Conservation (phyloP, 495 filamentous ascomycete genomes). For the Bombardia bombarda region DNA sequence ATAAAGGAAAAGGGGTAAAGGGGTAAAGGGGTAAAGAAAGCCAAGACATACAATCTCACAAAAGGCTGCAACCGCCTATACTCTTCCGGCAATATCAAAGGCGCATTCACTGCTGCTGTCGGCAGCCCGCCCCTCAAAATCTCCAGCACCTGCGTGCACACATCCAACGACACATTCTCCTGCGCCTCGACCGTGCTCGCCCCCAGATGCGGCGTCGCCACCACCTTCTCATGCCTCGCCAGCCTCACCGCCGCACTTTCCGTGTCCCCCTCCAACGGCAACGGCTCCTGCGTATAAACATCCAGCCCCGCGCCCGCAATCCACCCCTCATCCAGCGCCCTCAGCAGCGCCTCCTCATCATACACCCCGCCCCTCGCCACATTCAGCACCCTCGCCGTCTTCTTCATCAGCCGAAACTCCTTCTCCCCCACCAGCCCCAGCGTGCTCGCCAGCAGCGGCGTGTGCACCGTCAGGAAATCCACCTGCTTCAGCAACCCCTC, state of each 20-base stretch:
- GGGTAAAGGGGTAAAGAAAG: not conserved
- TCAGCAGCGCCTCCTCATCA: constrained; percentile 60
- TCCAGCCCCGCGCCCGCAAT: constrained; percentile 68
- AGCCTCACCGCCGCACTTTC: constrained; percentile 47
- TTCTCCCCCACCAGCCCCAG: constrained; percentile 53
- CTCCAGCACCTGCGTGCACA: constrained; percentile 62
- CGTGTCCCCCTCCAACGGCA: constrained; percentile 31
- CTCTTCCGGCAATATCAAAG: constrained; percentile 65
- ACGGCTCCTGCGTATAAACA: constrained; percentile 65
- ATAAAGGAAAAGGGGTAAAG: not conserved
- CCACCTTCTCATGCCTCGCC: constrained; percentile 53
- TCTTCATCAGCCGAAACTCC: constrained; percentile 62
- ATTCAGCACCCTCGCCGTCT: constrained; percentile 56
- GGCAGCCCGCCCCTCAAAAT: constrained; percentile 59
- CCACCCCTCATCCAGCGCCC: constrained; percentile 55
- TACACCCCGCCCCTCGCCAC: constrained; percentile 69
- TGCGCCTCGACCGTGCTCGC: constrained; percentile 70
- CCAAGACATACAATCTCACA: constrained; percentile 38
- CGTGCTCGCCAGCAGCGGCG: constrained; percentile 63
- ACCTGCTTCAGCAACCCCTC: constrained; percentile 48
- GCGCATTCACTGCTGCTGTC: constrained; percentile 63
- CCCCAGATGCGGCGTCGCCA: constrained; percentile 65
- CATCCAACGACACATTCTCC: constrained; percentile 67
- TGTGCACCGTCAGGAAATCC: constrained; percentile 70
- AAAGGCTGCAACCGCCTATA: constrained; percentile 63